phyloP scores from a whole-genome alignment of 257 asterid species.

The Solanum rostratum region DNA sequence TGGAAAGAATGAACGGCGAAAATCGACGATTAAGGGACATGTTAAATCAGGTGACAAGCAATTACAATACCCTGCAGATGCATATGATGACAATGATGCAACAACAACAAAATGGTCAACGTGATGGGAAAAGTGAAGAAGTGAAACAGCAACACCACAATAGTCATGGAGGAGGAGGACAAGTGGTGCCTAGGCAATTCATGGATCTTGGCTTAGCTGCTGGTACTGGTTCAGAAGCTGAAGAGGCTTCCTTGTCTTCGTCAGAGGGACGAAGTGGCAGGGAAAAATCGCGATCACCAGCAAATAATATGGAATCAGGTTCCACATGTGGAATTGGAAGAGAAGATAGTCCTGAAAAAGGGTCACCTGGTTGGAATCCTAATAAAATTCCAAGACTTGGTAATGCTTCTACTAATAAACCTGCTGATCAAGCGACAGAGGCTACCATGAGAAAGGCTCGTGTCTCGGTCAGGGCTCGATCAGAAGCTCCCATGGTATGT shows the following conservation, averaged over 20 bases:
- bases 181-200: conserved; percentile 64
- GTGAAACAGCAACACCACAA: not conserved
- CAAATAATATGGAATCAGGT: conserved; percentile 11
- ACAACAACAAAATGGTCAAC: conserved; percentile 18
- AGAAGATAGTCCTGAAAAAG: conserved; percentile 31
- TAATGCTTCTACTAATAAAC: conserved; percentile 22
- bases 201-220: conserved; percentile 67
- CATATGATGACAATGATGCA: conserved; percentile 46
- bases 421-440: conserved; percentile 68
- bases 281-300: conserved; percentile 23
- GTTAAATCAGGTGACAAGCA: conserved; percentile 31
- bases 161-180: conserved; percentile 4
- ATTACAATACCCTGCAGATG: conserved; percentile 45
- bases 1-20: conserved; percentile 47
- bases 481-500: conserved; percentile 78
- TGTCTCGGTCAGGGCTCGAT: conserved; percentile 88
- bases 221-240: conserved; percentile 15
- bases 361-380: conserved; percentile 26
- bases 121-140: conserved; percentile 5
- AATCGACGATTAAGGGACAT: conserved; percentile 36
- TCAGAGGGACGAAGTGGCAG: conserved; percentile 38
- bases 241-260: conserved; percentile 45
- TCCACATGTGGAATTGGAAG: not conserved
- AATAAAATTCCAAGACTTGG: conserved; percentile 36
- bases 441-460: conserved; percentile 97